phyloP scores from a whole-genome alignment of 2,329 filamentous ascomycete species.

The Fusarium nisikadoi region DNA sequence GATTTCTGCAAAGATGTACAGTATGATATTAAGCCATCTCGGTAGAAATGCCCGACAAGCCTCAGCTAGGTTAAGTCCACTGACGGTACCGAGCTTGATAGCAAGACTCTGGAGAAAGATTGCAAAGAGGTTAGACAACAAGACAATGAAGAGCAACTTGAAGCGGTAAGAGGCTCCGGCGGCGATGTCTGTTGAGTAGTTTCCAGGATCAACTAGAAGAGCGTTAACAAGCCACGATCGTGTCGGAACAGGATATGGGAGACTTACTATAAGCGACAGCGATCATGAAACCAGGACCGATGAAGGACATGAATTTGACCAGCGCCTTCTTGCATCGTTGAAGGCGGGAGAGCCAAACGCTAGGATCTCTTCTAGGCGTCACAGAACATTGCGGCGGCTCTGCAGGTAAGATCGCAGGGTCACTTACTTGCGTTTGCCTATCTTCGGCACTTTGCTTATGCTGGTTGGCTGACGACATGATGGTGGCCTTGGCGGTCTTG shows the following conservation, averaged over 20 bases:
- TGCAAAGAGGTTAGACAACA: conserved; percentile 65
- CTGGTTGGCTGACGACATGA: neutral
- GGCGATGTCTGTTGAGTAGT: conserved; percentile 10
- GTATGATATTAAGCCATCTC: conserved; percentile 69
- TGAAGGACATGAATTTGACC: neutral
- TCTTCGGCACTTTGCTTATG: neutral
- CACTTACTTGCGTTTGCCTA: neutral
- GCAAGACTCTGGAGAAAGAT: conserved; percentile 76
- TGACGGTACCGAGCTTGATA: conserved; percentile 76
- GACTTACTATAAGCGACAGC: conserved; percentile 2
- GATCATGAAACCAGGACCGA: conserved; percentile 8
- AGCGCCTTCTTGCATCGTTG: neutral
- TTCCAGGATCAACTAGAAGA: conserved; percentile 4
- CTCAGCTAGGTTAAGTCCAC: conserved; percentile 73
- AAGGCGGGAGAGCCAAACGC: neutral
- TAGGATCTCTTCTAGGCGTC: rapidly evolving
- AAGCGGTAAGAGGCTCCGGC: conserved; percentile 7
- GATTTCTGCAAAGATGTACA: conserved; percentile 72
- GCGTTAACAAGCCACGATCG: rapidly evolving
- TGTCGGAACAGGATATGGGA: neutral
- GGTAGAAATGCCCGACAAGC: conserved; percentile 74
- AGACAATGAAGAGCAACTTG: neutral
- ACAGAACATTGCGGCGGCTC: neutral
- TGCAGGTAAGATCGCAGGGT: neutral
- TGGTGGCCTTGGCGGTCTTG: neutral